Conservation (phyloP, 257 asterid species). For the Orobanche coerulescens region DNA sequence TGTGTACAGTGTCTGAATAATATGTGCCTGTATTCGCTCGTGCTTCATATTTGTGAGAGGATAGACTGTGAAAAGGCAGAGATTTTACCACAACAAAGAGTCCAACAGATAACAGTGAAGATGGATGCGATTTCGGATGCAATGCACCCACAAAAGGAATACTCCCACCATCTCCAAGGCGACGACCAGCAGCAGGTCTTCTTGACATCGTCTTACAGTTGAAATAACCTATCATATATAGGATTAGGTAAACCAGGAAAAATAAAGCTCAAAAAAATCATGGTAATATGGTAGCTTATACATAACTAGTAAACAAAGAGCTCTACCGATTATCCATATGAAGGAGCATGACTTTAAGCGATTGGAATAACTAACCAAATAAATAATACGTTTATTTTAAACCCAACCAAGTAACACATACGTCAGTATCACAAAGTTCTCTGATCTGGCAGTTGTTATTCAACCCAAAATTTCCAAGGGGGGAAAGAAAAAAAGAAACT, state of each 20-base stretch:
- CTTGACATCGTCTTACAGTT: slow-evolving; percentile 53
- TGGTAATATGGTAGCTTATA: slow-evolving; percentile 5
- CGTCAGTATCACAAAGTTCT: neutral
- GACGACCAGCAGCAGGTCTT: slow-evolving; percentile 70
- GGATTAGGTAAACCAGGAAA: slow-evolving; percentile 13
- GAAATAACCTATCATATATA: slow-evolving; percentile 23
- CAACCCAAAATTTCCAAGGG: neutral
- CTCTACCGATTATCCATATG: neutral
- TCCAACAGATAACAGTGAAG: slow-evolving; percentile 67
- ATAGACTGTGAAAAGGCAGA: slow-evolving; percentile 1
- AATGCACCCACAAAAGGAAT: slow-evolving; percentile 69
- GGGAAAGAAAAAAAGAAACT: neutral
- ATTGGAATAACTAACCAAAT: slow-evolving; percentile 5
- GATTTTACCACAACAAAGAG: slow-evolving; percentile 70
- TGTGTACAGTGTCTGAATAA: neutral
- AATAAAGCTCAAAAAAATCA: neutral
- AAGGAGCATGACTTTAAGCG: neutral
- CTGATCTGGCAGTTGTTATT: neutral
- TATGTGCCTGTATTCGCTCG: neutral
- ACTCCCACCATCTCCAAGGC: slow-evolving; percentile 55
- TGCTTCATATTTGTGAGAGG: neutral
- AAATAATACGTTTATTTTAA: neutral
- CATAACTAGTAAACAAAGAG: neutral
- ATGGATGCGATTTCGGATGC: slow-evolving; percentile 67
- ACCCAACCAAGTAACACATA: slow-evolving; percentile 4